Percentiles rank a stretch among this genome's conserved stretches.
These are phyloP conservation scores for Blumeria graminis DNA, from an alignment of 2,329 filamentous ascomycete genomes.

Conservation along the genomic window DNA sequence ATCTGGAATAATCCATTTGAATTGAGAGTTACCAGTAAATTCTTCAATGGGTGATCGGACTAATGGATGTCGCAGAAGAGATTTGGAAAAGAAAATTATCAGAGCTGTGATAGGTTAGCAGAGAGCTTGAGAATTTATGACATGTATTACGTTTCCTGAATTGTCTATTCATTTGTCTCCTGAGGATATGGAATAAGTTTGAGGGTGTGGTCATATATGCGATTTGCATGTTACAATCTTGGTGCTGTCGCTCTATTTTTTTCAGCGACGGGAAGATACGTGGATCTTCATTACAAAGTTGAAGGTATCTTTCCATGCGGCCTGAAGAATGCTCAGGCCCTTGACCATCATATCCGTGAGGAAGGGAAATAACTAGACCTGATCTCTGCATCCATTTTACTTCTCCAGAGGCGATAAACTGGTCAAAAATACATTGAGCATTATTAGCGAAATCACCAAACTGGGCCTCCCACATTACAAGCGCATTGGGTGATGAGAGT, in stretches of 20 bases:
- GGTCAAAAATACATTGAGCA: constrained; percentile 94
- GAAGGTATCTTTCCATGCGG: constrained; percentile 88
- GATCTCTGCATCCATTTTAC: constrained; percentile 98
- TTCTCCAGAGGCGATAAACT: constrained; percentile 94
- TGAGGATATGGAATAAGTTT: constrained; percentile 89
- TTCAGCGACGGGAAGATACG: constrained; percentile 72
- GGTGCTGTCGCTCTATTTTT: constrained; percentile 88
- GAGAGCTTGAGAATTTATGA: neutral
- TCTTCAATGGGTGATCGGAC: constrained; percentile 77
- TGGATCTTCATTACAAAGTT: constrained; percentile 92
- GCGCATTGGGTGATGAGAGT: constrained; percentile 79
- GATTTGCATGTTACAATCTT: constrained; percentile 99
- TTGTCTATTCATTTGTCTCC: constrained; percentile 94
- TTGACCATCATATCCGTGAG: constrained; percentile 95
- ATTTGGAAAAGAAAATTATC: constrained; percentile 96
- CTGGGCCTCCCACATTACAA: constrained; percentile 99
- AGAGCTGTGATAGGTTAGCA: constrained; percentile 33
- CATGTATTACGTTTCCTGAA: constrained; percentile 80
- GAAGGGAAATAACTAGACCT: constrained; percentile 83
- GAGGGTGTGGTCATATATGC: constrained; percentile 90
- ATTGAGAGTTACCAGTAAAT: constrained; percentile 75
- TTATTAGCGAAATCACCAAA: constrained; percentile 99
- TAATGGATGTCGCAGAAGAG: constrained; percentile 77
- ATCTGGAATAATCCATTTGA: constrained; percentile 91
- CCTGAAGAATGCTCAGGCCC: constrained; percentile 96